A percentile compares a stretch with the other conserved stretches of the same genome.
These are phyloP conservation scores for Rhizopogon salebrosus DNA, from an alignment of 768 basidiomycete genomes.

Conservation along the genomic window DNA sequence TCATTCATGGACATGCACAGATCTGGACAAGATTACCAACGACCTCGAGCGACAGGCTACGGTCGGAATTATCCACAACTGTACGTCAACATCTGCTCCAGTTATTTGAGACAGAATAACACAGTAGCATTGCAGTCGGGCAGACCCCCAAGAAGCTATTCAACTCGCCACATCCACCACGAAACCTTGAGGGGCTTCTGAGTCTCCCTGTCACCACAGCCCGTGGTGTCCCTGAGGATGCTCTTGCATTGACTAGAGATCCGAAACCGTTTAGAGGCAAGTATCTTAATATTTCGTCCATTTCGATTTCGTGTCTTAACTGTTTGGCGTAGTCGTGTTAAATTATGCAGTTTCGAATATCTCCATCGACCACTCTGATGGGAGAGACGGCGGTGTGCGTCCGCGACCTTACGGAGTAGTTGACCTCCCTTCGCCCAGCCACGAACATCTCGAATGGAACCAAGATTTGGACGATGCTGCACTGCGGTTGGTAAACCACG, in stretches of 20 bases:
- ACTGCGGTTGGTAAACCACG: conserved; percentile 58
- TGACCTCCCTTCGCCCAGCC: conserved; percentile 50
- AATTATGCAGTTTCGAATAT: conserved; percentile 35
- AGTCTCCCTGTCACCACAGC: conserved; percentile 66
- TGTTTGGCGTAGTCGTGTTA: conserved; percentile 34
- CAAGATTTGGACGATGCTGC: conserved; percentile 37
- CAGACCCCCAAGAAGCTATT: conserved; percentile 91
- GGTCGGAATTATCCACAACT: conserved; percentile 94
- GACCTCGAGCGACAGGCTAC: conserved; percentile 88
- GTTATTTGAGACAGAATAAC: neutral
- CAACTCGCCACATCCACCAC: conserved; percentile 63
- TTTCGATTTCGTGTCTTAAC: neutral
- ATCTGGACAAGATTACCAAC: conserved; percentile 82
- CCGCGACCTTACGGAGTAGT: conserved; percentile 59
- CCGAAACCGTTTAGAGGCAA: conserved; percentile 53
- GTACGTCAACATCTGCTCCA: conserved; percentile 33
- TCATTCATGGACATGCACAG: conserved; percentile 29
- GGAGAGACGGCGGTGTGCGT: conserved; percentile 49
- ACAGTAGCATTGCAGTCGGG: conserved; percentile 50
- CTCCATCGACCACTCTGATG: conserved; percentile 37
- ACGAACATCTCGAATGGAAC: conserved; percentile 72
- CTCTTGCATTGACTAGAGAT: conserved; percentile 59
- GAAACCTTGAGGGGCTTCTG: conserved; percentile 66
- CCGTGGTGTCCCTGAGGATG: conserved; percentile 83
- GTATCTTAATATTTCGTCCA: neutral